A percentile compares a stretch with the other conserved stretches of the same genome.
phyloP scores from a whole-genome alignment of 2,329 filamentous ascomycete genomes.

The Colletotrichum cuscutae region DNA sequence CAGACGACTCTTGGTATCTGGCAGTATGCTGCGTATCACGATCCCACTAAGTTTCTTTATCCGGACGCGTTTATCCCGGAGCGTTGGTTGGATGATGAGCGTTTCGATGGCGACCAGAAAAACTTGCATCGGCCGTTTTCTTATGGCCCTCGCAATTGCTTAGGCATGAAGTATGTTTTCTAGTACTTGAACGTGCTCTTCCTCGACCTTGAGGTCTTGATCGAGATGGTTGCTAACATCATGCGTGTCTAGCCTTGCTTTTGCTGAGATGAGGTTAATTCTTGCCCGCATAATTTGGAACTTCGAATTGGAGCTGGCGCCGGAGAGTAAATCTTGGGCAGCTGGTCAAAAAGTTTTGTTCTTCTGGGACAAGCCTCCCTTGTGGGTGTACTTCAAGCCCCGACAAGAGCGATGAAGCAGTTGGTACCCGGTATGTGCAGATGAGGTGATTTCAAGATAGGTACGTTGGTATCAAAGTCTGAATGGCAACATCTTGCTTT shows the following conservation, averaged over 20 bases:
- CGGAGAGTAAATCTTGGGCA: conserved; percentile 50
- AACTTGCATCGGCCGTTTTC: conserved; percentile 21
- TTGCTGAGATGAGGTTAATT: conserved; percentile 61
- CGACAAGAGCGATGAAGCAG: neutral
- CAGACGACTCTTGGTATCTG: conserved; percentile 53
- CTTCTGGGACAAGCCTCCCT: conserved; percentile 48
- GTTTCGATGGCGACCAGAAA: conserved; percentile 20
- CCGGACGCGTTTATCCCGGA: conserved; percentile 58
- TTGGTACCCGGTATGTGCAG: too few relatives aligned
- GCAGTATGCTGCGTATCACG: conserved; percentile 55
- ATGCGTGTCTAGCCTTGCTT: conserved; percentile 51
- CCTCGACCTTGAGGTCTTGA: too few relatives aligned
- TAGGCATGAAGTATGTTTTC: conserved; percentile 22
- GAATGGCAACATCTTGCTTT: too few relatives aligned
- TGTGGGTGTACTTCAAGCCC: conserved; percentile 14
- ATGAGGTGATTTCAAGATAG: too few relatives aligned
- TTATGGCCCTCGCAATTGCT: conserved; percentile 20
- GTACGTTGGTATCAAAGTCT: too few relatives aligned
- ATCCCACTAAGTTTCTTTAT: conserved; percentile 54
- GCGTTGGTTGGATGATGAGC: conserved; percentile 48
- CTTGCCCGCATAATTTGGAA: conserved; percentile 58
- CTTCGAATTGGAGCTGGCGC: conserved; percentile 56
- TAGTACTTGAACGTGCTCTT: too few relatives aligned
- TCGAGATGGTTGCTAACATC: too few relatives aligned
- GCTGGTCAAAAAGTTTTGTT: conserved; percentile 48